phyloP scores from a whole-genome alignment of 768 basidiomycete genomes.

The Lyophyllum decastes region DNA sequence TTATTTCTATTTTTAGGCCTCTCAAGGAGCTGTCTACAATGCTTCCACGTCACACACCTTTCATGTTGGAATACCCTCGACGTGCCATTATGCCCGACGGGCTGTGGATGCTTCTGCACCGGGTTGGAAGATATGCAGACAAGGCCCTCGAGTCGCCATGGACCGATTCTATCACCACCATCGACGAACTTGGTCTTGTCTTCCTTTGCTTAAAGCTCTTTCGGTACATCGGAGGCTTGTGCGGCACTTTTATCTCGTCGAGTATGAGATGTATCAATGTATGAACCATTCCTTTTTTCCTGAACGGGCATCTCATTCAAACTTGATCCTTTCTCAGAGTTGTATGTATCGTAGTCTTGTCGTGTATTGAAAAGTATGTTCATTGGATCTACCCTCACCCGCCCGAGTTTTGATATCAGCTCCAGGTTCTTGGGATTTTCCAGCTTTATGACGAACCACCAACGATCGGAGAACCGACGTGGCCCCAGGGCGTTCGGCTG shows the following conservation, averaged over 20 bases:
- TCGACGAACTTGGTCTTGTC: slow-evolving; percentile 5
- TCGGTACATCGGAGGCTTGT: not conserved
- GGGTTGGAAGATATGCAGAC: slow-evolving; percentile 25
- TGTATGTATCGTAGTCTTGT: not conserved
- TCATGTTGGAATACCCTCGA: slow-evolving; percentile 59
- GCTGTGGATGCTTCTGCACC: slow-evolving; percentile 67
- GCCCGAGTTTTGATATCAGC: too few relatives aligned
- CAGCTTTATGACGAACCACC: too few relatives aligned
- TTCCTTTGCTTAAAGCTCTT: slow-evolving; percentile 4
- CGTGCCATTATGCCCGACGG: slow-evolving; percentile 59
- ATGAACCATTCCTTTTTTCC: not conserved
- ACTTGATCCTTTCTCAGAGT: not conserved
- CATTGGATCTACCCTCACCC: too few relatives aligned
- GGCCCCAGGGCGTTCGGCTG: too few relatives aligned
- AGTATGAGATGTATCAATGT: not conserved
- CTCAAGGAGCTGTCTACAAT: slow-evolving; percentile 59
- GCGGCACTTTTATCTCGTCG: not conserved
- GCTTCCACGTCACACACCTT: slow-evolving; percentile 66
- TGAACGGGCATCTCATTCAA: not conserved
- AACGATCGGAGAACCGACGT: too few relatives aligned
- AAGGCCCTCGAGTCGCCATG: slow-evolving; percentile 20
- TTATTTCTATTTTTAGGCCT: slow-evolving; percentile 45
- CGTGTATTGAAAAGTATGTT: too few relatives aligned
- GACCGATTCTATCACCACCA: slow-evolving; percentile 13
- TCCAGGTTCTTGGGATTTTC: too few relatives aligned